Base-by-base conservation (phyloP, 257 asterid genomes). In the Solanum okadae region DNA sequence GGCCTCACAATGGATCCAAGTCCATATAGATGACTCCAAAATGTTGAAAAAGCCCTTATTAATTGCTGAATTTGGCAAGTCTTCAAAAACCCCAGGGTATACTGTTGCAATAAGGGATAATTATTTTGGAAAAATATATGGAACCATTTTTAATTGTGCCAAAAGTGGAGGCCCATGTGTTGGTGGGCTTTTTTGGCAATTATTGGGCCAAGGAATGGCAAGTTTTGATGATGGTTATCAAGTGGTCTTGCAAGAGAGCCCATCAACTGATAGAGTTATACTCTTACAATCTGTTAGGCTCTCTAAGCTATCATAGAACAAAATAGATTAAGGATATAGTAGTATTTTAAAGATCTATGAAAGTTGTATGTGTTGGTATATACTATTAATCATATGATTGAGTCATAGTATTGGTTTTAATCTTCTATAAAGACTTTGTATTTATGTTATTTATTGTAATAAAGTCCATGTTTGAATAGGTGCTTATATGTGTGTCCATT, bases 131-230 rank as follows among this genome's bases (percentile, higher is more conserved):
- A 82, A 38, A 4, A 81, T 88, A n/a, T 88, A 90, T 46, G 59
- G 73, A 27, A 81, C 84, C 23, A 86, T 88, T 71, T 86, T 78
- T 23, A 3, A 31, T 7, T 88, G 82, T 38, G 90, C 92, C 3
- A 61, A 33, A 83, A 20, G 3, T 27, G 87, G 89, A 16, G 86
- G 86, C 22, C 46, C 86, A 9, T 78, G 87, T 68, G 88, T 35
- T 27, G 92, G 92, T 23, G 70, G 87, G 15, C 35, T 90, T 5
- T 83, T 88, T 23, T 90, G 92, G 90, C 90, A 90, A 70, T 31
- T 88, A 25, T 15, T 90, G 87, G 86, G 86, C 22, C 86, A 83
- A 31, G 90, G 89, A 20, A 89, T 91, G 90, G 88, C 76, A 20
- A 87, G 5, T 40, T 87, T 34, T 61, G 52, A 82, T 20, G 91